Evolutionary conservation across 345 rosid genomes (phyloP).

Genomic region (Clausena lansium): DNA sequence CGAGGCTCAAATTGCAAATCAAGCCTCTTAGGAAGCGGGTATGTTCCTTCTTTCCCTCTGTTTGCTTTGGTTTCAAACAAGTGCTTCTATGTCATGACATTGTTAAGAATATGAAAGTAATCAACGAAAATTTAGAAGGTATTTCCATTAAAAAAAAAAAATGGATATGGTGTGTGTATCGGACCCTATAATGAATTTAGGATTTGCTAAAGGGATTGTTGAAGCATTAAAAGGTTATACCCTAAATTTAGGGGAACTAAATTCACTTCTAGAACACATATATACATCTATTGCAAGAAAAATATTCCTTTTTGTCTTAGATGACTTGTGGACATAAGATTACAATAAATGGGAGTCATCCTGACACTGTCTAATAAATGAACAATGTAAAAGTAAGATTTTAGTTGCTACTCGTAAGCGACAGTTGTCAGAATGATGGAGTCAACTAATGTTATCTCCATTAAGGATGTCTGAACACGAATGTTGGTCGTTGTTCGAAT

Average conservation of each 20-base stretch:
- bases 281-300: not conserved
- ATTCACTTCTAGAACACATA: not conserved
- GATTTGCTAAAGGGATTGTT: not conserved
- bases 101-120: not conserved
- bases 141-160: not conserved
- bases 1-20: too few relatives aligned
- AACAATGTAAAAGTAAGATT: not conserved
- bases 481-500: not conserved
- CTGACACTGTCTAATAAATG: not conserved
- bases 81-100: not conserved
- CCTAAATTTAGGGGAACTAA: not conserved
- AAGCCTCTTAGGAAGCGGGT: too few relatives aligned
- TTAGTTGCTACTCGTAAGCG: not conserved
- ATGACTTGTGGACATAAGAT: not conserved
- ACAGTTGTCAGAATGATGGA: not conserved
- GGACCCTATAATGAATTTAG: not conserved
- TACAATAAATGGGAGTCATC: not conserved
- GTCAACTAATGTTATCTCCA: not conserved
- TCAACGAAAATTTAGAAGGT: not conserved
- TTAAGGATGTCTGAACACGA: not conserved
- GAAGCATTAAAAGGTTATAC: not conserved
- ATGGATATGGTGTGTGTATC: not conserved
- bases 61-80: not conserved
- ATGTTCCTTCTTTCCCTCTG: too few relatives aligned
- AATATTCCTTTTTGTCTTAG: not conserved